Evolutionary conservation across 306 rosid species (phyloP).

Genomic region (Vachellia pachyceras): DNA sequence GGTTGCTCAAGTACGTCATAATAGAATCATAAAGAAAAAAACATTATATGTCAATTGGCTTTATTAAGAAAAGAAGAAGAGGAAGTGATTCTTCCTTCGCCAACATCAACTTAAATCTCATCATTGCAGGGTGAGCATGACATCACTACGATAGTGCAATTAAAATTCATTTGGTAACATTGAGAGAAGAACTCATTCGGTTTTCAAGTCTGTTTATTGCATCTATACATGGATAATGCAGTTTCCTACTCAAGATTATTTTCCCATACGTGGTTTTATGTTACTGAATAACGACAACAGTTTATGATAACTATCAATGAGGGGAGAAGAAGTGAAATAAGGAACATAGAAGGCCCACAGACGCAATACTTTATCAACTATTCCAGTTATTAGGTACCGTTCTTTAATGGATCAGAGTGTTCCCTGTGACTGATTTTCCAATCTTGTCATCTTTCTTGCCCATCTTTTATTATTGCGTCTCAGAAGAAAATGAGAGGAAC

Average conservation of each 20-base stretch:
- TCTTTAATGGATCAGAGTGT: conserved; percentile 44
- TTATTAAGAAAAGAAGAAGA: too few species aligned
- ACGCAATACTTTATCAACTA: not conserved
- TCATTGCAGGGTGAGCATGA: not conserved
- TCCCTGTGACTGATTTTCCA: conserved; percentile 16
- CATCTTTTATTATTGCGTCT: conserved; percentile 32
- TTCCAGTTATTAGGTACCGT: conserved; percentile 36
- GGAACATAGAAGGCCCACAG: conserved; percentile 15
- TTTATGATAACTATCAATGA: not conserved
- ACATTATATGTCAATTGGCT: too few species aligned
- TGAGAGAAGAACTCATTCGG: not conserved
- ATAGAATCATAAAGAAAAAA: too few species aligned
- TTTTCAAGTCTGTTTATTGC: not conserved
- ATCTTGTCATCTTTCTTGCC: conserved; percentile 24
- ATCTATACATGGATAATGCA: not conserved
- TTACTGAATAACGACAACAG: conserved; percentile 13
- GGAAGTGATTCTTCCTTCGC: not conserved
- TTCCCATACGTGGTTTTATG: not conserved
- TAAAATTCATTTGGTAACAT: not conserved
- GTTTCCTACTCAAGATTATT: not conserved
- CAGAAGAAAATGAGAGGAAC: conserved; percentile 5
- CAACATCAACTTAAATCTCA: not conserved
- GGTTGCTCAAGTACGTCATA: too few species aligned
- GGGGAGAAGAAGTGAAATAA: not conserved
- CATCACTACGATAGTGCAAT: not conserved